Evolutionary conservation across 257 asterid species (phyloP).

Genomic region (Petrea volubilis): DNA sequence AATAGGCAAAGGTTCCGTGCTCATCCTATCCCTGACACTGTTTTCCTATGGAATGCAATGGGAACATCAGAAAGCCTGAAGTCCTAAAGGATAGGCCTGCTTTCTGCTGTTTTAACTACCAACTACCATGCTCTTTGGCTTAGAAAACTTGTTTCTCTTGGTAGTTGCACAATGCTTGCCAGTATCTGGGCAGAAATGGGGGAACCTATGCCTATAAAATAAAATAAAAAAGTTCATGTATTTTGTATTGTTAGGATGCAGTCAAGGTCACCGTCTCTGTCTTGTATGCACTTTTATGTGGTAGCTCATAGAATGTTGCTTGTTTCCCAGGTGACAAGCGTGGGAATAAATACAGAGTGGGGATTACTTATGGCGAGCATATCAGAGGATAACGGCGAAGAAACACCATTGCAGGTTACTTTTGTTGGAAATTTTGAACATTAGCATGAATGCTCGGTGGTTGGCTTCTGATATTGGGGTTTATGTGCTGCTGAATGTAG

Average conservation of each 20-base stretch:
- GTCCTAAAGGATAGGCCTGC: not conserved
- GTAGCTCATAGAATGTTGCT: constrained; percentile 6
- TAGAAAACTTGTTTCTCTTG: not conserved
- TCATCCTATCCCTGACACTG: not conserved
- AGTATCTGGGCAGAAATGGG: not conserved
- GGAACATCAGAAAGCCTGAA: not conserved
- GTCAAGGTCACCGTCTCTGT: not conserved
- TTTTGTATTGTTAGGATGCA: not conserved
- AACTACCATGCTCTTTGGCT: not conserved
- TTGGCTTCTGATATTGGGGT: constrained; percentile 17
- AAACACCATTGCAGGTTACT: constrained; percentile 92
- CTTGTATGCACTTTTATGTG: constrained; percentile 11
- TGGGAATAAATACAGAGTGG: constrained; percentile 97
- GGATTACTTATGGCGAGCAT: constrained; percentile 98
- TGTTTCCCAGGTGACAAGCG: constrained; percentile 72
- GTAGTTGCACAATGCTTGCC: not conserved
- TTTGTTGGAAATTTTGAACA: constrained; percentile 16
- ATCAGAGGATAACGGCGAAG: constrained; percentile 98
- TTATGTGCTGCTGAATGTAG: constrained; percentile 40
- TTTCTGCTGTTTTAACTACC: not conserved
- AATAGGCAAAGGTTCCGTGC: not conserved
- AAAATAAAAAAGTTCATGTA: not conserved
- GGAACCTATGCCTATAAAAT: not conserved
- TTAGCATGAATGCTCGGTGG: not conserved
- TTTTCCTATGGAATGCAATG: not conserved